These are phyloP conservation scores for Phoenix roebelenii DNA, from an alignment of 176 grass and related monocot species.

Conservation along the genomic window DNA sequence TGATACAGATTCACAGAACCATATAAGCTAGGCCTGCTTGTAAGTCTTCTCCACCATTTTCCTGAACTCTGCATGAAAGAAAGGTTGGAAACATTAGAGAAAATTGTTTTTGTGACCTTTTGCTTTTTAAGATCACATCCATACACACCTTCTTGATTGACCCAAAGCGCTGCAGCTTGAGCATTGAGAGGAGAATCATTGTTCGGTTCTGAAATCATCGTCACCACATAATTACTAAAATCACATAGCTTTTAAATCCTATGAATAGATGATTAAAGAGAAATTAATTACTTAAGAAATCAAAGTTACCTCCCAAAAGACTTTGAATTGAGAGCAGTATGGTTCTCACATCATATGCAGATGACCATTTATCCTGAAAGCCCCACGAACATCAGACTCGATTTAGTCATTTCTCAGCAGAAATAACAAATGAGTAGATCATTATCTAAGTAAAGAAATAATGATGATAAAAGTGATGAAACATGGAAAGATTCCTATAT, in stretches of 20 bases:
- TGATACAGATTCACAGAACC: too few relatives aligned
- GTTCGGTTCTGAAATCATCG: constrained; percentile 62
- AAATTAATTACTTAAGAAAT: neutral
- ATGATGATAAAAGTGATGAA: too few relatives aligned
- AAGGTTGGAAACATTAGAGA: neutral
- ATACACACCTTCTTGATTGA: constrained; percentile 61
- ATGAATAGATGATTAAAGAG: too few relatives aligned
- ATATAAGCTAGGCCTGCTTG: constrained; percentile 28
- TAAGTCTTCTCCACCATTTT: constrained; percentile 89
- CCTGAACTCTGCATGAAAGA: constrained; percentile 60
- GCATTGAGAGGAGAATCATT: constrained; percentile 91
- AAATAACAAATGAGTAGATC: too few relatives aligned
- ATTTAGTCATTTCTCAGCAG: too few relatives aligned
- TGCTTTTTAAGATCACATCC: neutral
- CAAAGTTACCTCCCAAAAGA: constrained; percentile 61
- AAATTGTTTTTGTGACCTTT: too few relatives aligned
- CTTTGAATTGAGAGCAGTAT: constrained; percentile 94
- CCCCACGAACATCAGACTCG: neutral
- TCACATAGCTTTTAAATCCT: too few relatives aligned
- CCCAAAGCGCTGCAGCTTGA: constrained; percentile 76
- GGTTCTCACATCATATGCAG: constrained; percentile 96
- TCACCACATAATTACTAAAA: neutral
- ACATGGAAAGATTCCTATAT: too few relatives aligned
- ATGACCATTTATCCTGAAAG: constrained; percentile 91
- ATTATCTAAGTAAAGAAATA: too few relatives aligned